These are phyloP conservation scores for Neopestalotiopsis clavispora DNA, from an alignment of 2,329 filamentous ascomycete species.

Conservation along the genomic window DNA sequence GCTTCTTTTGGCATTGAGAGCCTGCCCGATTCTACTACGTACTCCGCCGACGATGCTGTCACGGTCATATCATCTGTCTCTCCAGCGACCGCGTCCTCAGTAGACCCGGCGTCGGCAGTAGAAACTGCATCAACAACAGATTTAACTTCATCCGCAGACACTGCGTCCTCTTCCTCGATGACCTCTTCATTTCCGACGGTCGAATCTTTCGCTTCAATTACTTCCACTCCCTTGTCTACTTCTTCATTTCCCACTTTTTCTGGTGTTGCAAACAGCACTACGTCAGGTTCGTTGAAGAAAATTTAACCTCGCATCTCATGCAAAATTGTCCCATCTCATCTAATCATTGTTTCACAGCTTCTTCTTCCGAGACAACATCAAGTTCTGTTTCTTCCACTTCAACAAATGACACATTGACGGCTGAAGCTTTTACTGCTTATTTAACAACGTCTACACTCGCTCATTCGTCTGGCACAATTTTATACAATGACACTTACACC, in stretches of 20 bases:
- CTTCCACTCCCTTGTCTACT: conserved; percentile 19
- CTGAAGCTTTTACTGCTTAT: conserved; percentile 16
- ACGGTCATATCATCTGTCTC: background rate
- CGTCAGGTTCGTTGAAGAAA: conserved; percentile 9
- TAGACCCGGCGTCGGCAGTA: conserved; percentile 9
- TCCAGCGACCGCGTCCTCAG: conserved; percentile 19
- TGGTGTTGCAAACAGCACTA: conserved; percentile 16
- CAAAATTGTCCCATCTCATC: background rate
- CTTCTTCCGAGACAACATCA: background rate
- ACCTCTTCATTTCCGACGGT: conserved; percentile 21
- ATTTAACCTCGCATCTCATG: too few species aligned
- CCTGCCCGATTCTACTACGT: background rate
- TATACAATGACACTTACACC: conserved; percentile 20
- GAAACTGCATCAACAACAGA: background rate
- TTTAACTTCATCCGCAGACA: conserved; percentile 17
- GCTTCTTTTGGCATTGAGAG: conserved; percentile 4
- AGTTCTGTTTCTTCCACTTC: conserved; percentile 13
- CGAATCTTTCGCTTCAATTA: conserved; percentile 20
- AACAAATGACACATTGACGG: conserved; percentile 18
- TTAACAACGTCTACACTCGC: conserved; percentile 21
- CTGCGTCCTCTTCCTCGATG: conserved; percentile 19
- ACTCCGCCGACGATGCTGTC: conserved; percentile 19
- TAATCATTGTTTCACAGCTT: background rate
- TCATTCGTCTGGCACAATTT: conserved; percentile 21
- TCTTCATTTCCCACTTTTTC: conserved; percentile 18